Evolutionary conservation across 768 basidiomycete species (phyloP).

Genomic region (Tylopilus subfusipes): DNA sequence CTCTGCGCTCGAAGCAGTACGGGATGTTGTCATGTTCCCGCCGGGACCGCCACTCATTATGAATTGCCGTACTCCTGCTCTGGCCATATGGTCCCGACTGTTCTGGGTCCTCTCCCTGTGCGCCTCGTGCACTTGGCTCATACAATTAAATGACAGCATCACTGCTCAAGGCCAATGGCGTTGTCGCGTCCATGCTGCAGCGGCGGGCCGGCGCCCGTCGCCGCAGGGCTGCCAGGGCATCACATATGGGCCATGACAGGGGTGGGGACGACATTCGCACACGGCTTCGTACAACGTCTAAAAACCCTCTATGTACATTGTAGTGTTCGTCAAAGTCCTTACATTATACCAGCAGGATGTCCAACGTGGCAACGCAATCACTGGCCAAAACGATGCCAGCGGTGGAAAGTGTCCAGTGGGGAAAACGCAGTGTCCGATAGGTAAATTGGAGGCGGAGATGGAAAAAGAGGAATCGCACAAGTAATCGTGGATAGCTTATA

Average conservation of each 20-base stretch:
- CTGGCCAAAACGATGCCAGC: conserved; percentile 9
- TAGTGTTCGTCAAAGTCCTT: conserved; percentile 17
- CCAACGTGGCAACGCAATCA: conserved; percentile 12
- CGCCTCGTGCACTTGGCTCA: no score
- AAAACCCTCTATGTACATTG: conserved; percentile 7
- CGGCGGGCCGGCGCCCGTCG: no score
- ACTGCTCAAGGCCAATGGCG: no score
- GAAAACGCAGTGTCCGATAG: conserved; percentile 9
- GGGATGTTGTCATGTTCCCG: no score
- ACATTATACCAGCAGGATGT: conserved; percentile 17
- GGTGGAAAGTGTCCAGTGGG: conserved; percentile 12
- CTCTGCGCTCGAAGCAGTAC: no score
- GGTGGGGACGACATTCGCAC: neutral
- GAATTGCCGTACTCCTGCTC: no score
- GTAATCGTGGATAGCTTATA: conserved; percentile 29
- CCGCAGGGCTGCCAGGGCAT: no score
- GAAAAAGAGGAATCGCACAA: conserved; percentile 13
- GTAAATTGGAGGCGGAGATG: neutral
- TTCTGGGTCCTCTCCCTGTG: no score
- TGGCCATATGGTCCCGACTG: no score
- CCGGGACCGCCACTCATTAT: no score
- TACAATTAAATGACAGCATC: no score
- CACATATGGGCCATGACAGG: neutral
- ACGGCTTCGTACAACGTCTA: neutral
- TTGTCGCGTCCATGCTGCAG: no score